A percentile compares a stretch with the other conserved stretches of the same genome.
Conservation (phyloP, 441 rosid genomes). For the Mallotus repandus region DNA sequence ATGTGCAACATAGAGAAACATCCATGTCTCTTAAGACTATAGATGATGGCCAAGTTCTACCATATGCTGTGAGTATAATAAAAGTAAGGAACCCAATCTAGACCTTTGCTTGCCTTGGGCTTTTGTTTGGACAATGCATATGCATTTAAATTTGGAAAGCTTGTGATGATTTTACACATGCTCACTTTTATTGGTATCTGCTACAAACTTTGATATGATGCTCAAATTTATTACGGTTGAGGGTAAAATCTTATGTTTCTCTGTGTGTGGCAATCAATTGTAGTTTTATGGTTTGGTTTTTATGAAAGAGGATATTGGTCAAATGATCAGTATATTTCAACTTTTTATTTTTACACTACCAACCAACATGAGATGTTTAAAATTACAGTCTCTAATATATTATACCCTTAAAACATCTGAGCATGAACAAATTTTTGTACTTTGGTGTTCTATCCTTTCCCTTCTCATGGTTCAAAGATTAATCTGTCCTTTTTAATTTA, state of each 20-base stretch:
- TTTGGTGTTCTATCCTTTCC: neutral
- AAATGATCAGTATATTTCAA: neutral
- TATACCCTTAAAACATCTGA: neutral
- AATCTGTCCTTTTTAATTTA: neutral
- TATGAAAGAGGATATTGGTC: neutral
- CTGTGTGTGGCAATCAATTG: too few relatives aligned
- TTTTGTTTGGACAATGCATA: neutral
- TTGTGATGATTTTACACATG: neutral
- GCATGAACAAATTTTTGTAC: neutral
- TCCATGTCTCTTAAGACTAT: conserved; percentile 97
- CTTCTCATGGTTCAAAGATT: neutral
- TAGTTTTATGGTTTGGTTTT: neutral
- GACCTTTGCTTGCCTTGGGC: conserved; percentile 5
- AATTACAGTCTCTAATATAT: too few relatives aligned
- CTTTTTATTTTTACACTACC: neutral
- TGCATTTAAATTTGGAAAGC: conserved; percentile 4
- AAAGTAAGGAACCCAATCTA: neutral
- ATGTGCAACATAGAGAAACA: conserved; percentile 83
- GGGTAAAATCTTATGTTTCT: neutral
- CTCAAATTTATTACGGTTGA: neutral
- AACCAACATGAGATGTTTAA: neutral
- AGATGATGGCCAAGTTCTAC: conserved; percentile 95
- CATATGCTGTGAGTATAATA: conserved; percentile 64
- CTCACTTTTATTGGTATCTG: neutral
- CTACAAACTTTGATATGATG: neutral